A percentile compares a stretch with the other conserved stretches of the same genome.
phyloP scores from a whole-genome alignment of 2,329 filamentous ascomycete species.

The Dactylellina cionopaga region DNA sequence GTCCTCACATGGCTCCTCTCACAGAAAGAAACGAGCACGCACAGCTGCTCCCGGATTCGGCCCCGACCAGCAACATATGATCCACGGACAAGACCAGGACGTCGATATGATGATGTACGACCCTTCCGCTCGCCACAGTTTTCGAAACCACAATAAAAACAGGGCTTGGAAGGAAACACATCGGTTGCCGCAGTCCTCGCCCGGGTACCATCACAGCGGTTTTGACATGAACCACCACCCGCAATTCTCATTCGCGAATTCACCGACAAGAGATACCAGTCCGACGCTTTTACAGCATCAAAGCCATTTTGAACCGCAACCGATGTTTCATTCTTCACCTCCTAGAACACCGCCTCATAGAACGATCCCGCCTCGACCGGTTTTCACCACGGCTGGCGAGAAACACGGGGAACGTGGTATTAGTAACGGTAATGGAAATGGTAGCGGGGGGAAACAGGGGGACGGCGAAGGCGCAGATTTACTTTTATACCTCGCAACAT shows the following conservation, averaged over 20 bases:
- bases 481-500: conserved; percentile 85
- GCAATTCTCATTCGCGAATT: conserved; percentile 65
- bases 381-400: conserved; percentile 80
- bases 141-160: conserved; percentile 36
- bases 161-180: conserved; percentile 54
- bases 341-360: conserved; percentile 71
- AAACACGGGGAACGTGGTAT: conserved; percentile 61
- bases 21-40: conserved; percentile 55
- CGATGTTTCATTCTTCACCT: conserved; percentile 70
- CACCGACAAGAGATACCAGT: conserved; percentile 61
- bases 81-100: conserved; percentile 49
- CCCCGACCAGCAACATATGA: conserved; percentile 37
- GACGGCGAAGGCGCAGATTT: conserved; percentile 81
- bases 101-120: conserved; percentile 46
- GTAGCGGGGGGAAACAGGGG: conserved; percentile 68
- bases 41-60: conserved; percentile 46
- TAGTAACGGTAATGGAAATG: conserved; percentile 8
- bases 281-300: conserved; percentile 67
- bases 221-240: conserved; percentile 41
- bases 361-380: conserved; percentile 78
- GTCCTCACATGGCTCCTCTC: conserved; percentile 28
- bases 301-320: conserved; percentile 63
- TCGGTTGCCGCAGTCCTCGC: conserved; percentile 55
- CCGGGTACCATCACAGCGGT: conserved; percentile 59
- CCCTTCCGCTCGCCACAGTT: conserved; percentile 32